Evolutionary conservation across 1,284 basidiomycete genomes (phyloP), one percentile per base, ranked within the genome.

Genomic region (Ceratobasidium sp.): DNA sequence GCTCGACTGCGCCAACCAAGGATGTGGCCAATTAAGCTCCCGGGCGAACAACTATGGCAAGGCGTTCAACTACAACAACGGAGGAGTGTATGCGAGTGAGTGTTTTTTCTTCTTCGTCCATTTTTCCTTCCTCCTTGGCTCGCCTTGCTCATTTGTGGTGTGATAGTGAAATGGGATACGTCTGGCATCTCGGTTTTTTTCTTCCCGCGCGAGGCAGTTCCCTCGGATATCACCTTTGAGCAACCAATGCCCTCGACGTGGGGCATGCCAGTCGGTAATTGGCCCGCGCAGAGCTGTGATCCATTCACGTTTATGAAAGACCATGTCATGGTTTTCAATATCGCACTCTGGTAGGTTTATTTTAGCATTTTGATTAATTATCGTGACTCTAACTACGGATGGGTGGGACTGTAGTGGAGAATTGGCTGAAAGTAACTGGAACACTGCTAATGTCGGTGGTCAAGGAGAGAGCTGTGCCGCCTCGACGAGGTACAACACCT

Each of bases 401-500:
- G 1, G 33, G 33, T n/a, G 33, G 23, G n/a, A n/a, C 10, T 72
- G 55, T 60, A 95, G 95, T 82, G 95, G 95, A 80, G 94, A 96
- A 81, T 97, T 95, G 96, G 95, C 95, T 13, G 91, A 92, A 69
- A 88, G 87, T 58, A 83, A 83, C 56, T 97, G 95, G 95, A 86
- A 85, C 69, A 80, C 85, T 39, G 86, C 91, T 63, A 93, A 93
- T 58, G 88, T 91, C 79, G 93, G 94, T 6, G 95, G 95, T 69
- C 94, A 96, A 85, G 90, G 89, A 5, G 88, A 92, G 83, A 94
- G 92, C 83, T 97, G 96, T 83, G 93, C 94, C n/a, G 86, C 91
- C 81, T 87, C 89, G 81, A 97, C 96, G 20, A 95, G 95, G 64
- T 92, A 91, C 84, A 85, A 91, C 49, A 93, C 92, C 10, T 97